Conservation (phyloP, 106 monocot species). For the Allium cepa region DNA sequence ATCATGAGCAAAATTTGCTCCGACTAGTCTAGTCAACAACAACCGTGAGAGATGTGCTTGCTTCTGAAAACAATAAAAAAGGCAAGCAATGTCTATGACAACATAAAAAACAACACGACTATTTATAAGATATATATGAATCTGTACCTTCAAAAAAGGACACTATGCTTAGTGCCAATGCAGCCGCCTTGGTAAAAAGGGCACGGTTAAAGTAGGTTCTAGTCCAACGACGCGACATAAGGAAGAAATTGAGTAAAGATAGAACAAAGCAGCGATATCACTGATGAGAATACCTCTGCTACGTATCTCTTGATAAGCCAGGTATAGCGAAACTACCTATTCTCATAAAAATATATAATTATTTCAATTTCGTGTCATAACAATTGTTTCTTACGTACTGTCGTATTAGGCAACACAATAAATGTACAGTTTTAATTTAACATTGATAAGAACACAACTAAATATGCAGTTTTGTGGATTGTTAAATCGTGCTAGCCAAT, state of each 20-base stretch:
- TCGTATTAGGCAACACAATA: too few species aligned
- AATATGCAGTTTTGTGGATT: too few species aligned
- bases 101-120: too few species aligned
- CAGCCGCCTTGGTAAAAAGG: slow-evolving; percentile 82
- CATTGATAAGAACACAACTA: too few species aligned
- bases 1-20: slow-evolving; percentile 93
- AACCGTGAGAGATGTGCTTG: slow-evolving; percentile 84
- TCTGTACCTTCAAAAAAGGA: slow-evolving; percentile 87
- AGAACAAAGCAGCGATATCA: slow-evolving; percentile 68
- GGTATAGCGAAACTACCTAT: too few species aligned
- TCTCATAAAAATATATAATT: too few species aligned
- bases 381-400: too few species aligned
- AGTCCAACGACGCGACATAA: slow-evolving; percentile 64
- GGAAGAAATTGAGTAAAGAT: slow-evolving; percentile 83
- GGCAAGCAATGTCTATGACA: background rate
- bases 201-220: slow-evolving; percentile 73
- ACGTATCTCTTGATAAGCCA: slow-evolving; percentile 89
- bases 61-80: slow-evolving; percentile 27
- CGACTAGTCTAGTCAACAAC: slow-evolving; percentile 90
- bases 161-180: slow-evolving; percentile 51
- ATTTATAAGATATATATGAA: too few species aligned
- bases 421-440: too few species aligned
- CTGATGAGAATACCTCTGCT: slow-evolving; percentile 92
- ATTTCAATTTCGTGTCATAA: too few species aligned
- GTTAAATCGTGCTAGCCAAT: too few species aligned